These are phyloP conservation scores for Microcyclosporella mali DNA, from an alignment of 2,329 filamentous ascomycete species.

Conservation along the genomic window DNA sequence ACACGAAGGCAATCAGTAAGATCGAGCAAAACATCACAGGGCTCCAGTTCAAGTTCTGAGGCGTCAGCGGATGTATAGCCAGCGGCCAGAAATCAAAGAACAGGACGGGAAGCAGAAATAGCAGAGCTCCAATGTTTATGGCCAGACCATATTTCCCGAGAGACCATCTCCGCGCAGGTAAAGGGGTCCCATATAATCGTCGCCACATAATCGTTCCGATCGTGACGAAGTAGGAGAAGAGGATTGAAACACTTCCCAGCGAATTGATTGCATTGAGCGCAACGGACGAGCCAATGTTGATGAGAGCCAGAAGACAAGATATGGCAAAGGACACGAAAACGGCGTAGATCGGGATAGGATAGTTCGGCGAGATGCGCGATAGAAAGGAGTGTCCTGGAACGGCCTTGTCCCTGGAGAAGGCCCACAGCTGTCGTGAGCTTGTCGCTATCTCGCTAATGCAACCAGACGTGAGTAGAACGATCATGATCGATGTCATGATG, in stretches of 20 bases:
- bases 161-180: conserved; percentile 34
- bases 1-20: conserved; percentile 36
- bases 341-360: conserved; percentile 19
- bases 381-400: conserved; percentile 26
- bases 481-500: conserved; percentile 29
- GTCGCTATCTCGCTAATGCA: conserved; percentile 33
- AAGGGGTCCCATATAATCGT: conserved; percentile 29
- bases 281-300: conserved; percentile 35
- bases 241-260: conserved; percentile 33
- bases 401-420: conserved; percentile 37
- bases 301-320: conserved; percentile 28
- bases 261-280: conserved; percentile 39
- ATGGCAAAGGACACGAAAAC: conserved; percentile 20
- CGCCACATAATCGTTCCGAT: conserved; percentile 33
- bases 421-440: conserved; percentile 33
- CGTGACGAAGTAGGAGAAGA: conserved; percentile 36
- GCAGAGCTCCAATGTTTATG: conserved; percentile 33
- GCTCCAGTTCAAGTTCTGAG: conserved; percentile 42
- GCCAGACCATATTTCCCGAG: conserved; percentile 35
- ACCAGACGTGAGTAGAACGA: conserved; percentile 28
- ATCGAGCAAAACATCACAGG: conserved; percentile 21
- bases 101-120: conserved; percentile 43
- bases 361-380: conserved; percentile 6
- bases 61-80: conserved; percentile 28
- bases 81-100: conserved; percentile 47